Conservation (phyloP, 306 rosid species). For the Ormosia emarginata region DNA sequence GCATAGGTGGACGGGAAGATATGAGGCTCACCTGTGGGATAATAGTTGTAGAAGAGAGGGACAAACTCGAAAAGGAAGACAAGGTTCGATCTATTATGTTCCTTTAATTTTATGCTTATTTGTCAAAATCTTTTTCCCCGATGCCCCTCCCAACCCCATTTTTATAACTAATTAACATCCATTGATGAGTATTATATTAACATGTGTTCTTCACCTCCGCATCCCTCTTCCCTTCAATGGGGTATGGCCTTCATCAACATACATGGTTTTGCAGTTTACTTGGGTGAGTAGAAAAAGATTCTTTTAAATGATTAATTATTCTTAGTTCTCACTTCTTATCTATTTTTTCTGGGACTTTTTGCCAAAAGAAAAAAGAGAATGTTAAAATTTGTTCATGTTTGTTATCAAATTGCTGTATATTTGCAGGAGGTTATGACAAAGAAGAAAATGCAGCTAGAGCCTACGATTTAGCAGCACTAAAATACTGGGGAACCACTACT, state of each 20-base stretch:
- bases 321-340: neutral
- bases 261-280: slow-evolving; percentile 62
- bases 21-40: slow-evolving; percentile 95
- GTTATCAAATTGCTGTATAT: neutral
- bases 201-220: neutral
- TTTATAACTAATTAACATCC: neutral
- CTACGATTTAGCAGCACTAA: slow-evolving; percentile 88
- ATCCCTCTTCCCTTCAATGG: neutral
- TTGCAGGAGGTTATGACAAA: slow-evolving; percentile 86
- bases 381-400: neutral
- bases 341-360: neutral
- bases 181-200: neutral
- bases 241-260: slow-evolving; percentile 33
- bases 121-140: neutral
- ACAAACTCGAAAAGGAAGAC: slow-evolving; percentile 96
- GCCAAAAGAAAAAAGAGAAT: neutral
- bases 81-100: slow-evolving; percentile 38
- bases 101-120: neutral
- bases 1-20: slow-evolving; percentile 97
- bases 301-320: neutral
- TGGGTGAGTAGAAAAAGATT: slow-evolving; percentile 60
- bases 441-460: slow-evolving; percentile 97
- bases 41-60: slow-evolving; percentile 97
- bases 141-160: neutral
- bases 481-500: slow-evolving; percentile 93